Evolutionary conservation across 106 monocot genomes (phyloP).

Genomic region (Dendrobium chrysotoxum): DNA sequence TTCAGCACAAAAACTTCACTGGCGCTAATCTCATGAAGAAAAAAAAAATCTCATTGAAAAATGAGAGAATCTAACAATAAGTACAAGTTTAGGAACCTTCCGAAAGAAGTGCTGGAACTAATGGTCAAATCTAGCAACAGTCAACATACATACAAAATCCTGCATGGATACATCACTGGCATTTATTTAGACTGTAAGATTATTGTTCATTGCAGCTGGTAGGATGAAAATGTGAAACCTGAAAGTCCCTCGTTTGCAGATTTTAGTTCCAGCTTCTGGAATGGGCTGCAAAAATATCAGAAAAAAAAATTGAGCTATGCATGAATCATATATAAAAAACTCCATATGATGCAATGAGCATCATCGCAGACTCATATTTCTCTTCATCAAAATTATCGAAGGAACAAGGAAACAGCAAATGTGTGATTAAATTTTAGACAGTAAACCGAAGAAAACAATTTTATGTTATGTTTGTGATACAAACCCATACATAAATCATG

Average conservation of each 20-base stretch:
- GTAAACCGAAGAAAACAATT: no score
- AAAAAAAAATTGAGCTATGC: neutral
- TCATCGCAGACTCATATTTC: no score
- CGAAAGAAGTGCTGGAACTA: neutral
- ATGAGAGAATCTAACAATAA: no score
- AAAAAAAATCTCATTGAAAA: no score
- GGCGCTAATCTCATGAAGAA: no score
- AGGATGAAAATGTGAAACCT: slow-evolving; percentile 83
- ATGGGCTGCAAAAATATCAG: slow-evolving; percentile 49
- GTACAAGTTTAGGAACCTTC: no score
- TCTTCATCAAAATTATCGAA: no score
- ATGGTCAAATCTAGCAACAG: neutral
- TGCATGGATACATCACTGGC: neutral
- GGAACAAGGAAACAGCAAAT: no score
- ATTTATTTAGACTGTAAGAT: neutral
- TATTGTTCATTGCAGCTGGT: slow-evolving; percentile 52
- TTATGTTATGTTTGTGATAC: no score
- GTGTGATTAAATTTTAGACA: no score
- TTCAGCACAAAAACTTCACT: no score
- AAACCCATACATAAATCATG: no score
- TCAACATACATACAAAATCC: neutral
- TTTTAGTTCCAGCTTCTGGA: slow-evolving; percentile 92
- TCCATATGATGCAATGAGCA: neutral
- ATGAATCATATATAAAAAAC: neutral
- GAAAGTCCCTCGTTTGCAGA: slow-evolving; percentile 50